These are phyloP conservation scores for Lichina pygmaea DNA, from an alignment of 495 filamentous ascomycete genomes.

Conservation along the genomic window DNA sequence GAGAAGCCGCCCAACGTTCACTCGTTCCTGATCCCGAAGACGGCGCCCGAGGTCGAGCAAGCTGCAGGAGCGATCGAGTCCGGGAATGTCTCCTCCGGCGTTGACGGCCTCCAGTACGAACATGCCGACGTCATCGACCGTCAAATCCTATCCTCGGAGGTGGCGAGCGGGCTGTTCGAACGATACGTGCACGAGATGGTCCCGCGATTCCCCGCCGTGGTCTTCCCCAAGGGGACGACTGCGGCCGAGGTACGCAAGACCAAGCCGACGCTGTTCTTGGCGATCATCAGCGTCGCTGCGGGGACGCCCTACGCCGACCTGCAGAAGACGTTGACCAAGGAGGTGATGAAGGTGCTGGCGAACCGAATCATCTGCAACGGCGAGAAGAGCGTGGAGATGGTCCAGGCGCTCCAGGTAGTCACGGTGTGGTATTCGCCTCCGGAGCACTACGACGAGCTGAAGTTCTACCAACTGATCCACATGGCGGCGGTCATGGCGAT, in stretches of 20 bases:
- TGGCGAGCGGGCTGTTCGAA: constrained; percentile 35
- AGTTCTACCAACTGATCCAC: constrained; percentile 74
- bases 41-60: neutral
- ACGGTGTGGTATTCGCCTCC: constrained; percentile 67
- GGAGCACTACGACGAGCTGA: constrained; percentile 60
- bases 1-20: constrained; percentile 1
- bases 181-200: constrained; percentile 44
- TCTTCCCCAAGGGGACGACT: constrained; percentile 39
- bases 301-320: constrained; percentile 29
- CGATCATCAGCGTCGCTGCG: constrained; percentile 44
- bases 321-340: constrained; percentile 33
- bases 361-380: constrained; percentile 48
- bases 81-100: neutral
- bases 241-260: constrained; percentile 37
- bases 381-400: constrained; percentile 63
- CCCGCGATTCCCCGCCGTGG: constrained; percentile 48
- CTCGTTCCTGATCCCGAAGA: constrained; percentile 4
- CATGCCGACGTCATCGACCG: constrained; percentile 44
- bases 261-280: constrained; percentile 58
- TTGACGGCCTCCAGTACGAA: constrained; percentile 8
- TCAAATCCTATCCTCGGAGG: constrained; percentile 31
- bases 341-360: constrained; percentile 46
- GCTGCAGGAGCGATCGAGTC: constrained; percentile 1
- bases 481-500: constrained; percentile 64
- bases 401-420: constrained; percentile 50